Conservation (phyloP, 1,139 yeast species). For the Pichia sp. region DNA sequence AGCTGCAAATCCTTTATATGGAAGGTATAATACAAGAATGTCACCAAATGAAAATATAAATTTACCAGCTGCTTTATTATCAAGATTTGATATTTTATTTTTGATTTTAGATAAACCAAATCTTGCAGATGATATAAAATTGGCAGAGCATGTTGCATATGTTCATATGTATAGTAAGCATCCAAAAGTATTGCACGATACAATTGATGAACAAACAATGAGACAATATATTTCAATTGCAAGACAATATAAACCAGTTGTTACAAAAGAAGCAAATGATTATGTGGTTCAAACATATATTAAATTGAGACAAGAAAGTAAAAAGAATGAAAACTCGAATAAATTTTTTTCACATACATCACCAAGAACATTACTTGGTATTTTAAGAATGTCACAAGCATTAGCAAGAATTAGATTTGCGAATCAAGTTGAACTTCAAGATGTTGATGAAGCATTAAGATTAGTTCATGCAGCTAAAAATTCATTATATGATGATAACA, state of each 20-base stretch:
- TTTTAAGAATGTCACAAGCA: conserved; percentile 91
- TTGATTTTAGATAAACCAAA: conserved; percentile 81
- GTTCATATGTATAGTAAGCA: conserved; percentile 92
- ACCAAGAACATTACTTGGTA: conserved; percentile 89
- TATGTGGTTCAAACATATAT: conserved; percentile 84
- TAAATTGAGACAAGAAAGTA: conserved; percentile 87
- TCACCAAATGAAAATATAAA: conserved; percentile 95
- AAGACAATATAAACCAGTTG: conserved; percentile 76
- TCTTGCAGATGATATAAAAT: conserved; percentile 71
- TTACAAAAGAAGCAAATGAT: conserved; percentile 82
- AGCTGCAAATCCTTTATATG: conserved; percentile 96
- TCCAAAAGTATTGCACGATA: conserved; percentile 62
- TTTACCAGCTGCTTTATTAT: conserved; percentile 91
- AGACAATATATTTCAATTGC: conserved; percentile 89
- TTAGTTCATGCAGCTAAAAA: conserved; percentile 81
- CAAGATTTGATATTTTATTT: conserved; percentile 90
- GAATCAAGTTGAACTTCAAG: conserved; percentile 61
- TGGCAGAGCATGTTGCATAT: conserved; percentile 90
- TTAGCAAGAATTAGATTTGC: conserved; percentile 84
- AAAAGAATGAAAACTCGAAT: conserved; percentile 68
- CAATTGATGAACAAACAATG: conserved; percentile 72
- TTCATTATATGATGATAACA: conserved; percentile 53
- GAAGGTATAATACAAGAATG: conserved; percentile 84
- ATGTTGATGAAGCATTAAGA: conserved; percentile 94
- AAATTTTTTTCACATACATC: conserved; percentile 87